Evolutionary conservation across 2,329 filamentous ascomycete genomes (phyloP).

Genomic region (Aspergillus hiratsukae): DNA sequence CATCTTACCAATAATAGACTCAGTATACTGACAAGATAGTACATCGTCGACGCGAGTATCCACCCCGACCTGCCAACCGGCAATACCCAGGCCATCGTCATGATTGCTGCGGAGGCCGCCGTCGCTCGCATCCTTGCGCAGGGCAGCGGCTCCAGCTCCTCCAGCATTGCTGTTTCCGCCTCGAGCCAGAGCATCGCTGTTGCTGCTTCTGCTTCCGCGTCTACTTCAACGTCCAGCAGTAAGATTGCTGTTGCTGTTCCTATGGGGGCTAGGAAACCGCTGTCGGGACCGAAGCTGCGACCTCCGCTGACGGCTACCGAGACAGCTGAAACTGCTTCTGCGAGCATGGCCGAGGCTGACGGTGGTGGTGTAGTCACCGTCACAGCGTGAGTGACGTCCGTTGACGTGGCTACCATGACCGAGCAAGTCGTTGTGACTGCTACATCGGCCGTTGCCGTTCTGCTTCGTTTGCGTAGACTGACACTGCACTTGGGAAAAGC

Average conservation of each 20-base stretch:
- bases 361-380: no score
- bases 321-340: no score
- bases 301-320: neutral
- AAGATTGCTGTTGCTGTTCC: neutral
- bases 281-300: neutral
- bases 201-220: no score
- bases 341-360: no score
- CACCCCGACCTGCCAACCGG: conserved; percentile 65
- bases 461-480: neutral
- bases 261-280: neutral
- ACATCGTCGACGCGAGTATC: conserved; percentile 64
- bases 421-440: neutral
- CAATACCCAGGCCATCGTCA: conserved; percentile 62
- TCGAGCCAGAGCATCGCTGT: neutral
- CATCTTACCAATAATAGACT: no score
- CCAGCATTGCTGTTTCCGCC: neutral
- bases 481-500: no score
- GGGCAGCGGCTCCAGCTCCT: neutral
- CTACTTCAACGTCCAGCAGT: neutral
- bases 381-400: neutral
- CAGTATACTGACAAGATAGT: conserved; percentile 24
- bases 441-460: neutral
- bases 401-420: neutral
- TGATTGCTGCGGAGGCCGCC: conserved; percentile 59
- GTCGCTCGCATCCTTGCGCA: conserved; percentile 49